Percentiles rank a stretch among this genome's conserved stretches.
Evolutionary conservation across 805 yeast genomes (phyloP).

Genomic region (Candida stauntonica): DNA sequence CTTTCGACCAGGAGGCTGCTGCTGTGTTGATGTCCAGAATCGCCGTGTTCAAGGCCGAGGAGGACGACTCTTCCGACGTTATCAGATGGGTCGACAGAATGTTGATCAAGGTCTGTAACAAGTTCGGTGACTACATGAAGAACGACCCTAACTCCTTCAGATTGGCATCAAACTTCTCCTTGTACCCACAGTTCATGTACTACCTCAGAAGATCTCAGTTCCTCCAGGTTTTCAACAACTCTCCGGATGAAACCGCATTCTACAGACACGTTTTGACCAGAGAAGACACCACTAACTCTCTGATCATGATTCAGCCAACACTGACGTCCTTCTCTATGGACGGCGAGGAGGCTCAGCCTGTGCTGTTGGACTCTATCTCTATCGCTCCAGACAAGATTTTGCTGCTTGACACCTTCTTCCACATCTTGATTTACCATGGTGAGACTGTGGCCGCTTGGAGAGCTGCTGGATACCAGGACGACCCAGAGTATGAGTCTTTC

Average conservation of each 20-base stretch:
- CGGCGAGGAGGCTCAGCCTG: slow-evolving; percentile 53
- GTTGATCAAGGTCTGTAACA: slow-evolving; percentile 42
- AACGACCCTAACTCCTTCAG: slow-evolving; percentile 46
- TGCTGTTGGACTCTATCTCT: slow-evolving; percentile 58
- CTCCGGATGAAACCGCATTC: slow-evolving; percentile 70
- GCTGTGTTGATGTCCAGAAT: slow-evolving; percentile 56
- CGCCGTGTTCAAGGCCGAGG: slow-evolving; percentile 34
- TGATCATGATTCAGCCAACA: slow-evolving; percentile 69
- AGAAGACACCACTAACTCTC: slow-evolving; percentile 56
- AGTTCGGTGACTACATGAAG: slow-evolving; percentile 44
- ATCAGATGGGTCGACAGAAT: slow-evolving; percentile 46
- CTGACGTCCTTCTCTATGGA: slow-evolving; percentile 48
- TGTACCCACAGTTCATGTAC: slow-evolving; percentile 64
- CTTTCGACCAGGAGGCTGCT: slow-evolving; percentile 80
- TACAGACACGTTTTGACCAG: slow-evolving; percentile 57
- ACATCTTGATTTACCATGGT: slow-evolving; percentile 65
- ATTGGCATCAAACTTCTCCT: slow-evolving; percentile 43
- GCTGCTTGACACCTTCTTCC: slow-evolving; percentile 65
- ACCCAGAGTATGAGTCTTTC: slow-evolving; percentile 55
- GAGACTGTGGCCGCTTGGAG: slow-evolving; percentile 64
- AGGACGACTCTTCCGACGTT: slow-evolving; percentile 36
- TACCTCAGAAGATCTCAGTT: slow-evolving; percentile 65
- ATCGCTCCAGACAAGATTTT: slow-evolving; percentile 53
- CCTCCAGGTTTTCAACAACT: slow-evolving; percentile 60
- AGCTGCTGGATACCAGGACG: slow-evolving; percentile 56